Evolutionary conservation across 1,139 yeast genomes (phyloP), one percentile per base, ranked within the genome.

Genomic region (Kurtzmaniella quercitrusa): DNA sequence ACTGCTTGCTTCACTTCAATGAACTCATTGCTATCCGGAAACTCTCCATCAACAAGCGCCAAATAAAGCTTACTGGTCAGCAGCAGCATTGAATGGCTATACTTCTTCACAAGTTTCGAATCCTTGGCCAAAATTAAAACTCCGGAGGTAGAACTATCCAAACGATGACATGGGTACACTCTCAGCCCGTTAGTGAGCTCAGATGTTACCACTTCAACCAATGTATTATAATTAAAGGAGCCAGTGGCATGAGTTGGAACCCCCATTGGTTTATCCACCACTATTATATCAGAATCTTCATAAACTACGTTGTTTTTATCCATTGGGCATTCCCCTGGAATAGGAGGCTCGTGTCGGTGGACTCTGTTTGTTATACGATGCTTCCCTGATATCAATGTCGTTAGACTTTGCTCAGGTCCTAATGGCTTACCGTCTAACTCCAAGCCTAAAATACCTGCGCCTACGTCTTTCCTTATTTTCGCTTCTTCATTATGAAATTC

Each of bases 191-290:
- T 31, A 5, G 18, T 16, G 2, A 68, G 49, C 0, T 55, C 52
- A 12, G 21, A 7, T 15, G 19, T 19, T 29, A 11, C 21, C 0
- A 83, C 67, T 56, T 84, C 88, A 0, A 83, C 77, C 18, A 85
- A 57, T 0, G 88, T 71, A 54, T 87, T 85, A 52, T 71, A 73
- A 48, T 66, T 65, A 55, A 79, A 86, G 44, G 75, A 75, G 3
- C 89, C 88, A 0, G 87, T 79, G 0, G 95, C 95, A 60, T 87
- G 95, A 1, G 87, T 82, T 0, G 95, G 94, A 1, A 86, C 66
- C 0, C 95, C 95, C 9, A 79, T 66, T 0, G 95, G 95, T 55
- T 87, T 87, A 57, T 83, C 73, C 2, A 86, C 70, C 16, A 87
- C 88, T 2, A 87, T 47, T 1, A 79, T 43, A 3, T 75, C 67